Conservation (phyloP, 371 early-diverging fungal species). For the Dichotomocladium elegans region DNA sequence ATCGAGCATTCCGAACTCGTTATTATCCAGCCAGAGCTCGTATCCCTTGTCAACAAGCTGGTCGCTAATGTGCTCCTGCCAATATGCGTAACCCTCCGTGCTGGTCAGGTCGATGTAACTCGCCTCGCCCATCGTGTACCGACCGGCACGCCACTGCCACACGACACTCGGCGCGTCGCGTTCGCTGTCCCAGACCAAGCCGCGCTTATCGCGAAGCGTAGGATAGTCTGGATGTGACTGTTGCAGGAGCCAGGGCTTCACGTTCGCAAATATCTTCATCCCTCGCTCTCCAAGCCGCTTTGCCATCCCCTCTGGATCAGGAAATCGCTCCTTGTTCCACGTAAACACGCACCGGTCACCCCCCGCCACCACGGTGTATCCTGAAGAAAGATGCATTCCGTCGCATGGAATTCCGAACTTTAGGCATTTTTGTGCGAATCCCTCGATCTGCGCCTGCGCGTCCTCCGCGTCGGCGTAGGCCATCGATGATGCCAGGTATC, state of each 20-base stretch:
- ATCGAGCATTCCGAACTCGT: conserved; percentile 53
- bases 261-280: conserved; percentile 53
- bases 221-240: conserved; percentile 50
- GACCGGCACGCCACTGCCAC: conserved; percentile 55
- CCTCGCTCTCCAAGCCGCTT: conserved; percentile 28
- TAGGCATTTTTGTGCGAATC: conserved; percentile 34
- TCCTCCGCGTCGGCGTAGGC: conserved; percentile 58
- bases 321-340: conserved; percentile 53
- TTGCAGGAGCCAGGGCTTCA: conserved; percentile 62
- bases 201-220: conserved; percentile 15
- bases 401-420: conserved; percentile 57
- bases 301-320: conserved; percentile 42
- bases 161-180: conserved; percentile 18
- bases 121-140: conserved; percentile 39
- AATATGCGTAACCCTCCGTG: conserved; percentile 45
- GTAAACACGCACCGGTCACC: conserved; percentile 62
- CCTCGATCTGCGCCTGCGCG: conserved; percentile 47
- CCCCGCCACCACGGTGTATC: conserved; percentile 43
- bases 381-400: conserved; percentile 58
- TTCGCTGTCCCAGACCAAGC: conserved; percentile 47
- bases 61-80: conserved; percentile 42
- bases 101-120: conserved; percentile 59
- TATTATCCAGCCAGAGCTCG: conserved; percentile 64
- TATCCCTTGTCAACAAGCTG: conserved; percentile 48
- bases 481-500: conserved; percentile 62